phyloP scores from a whole-genome alignment of 2,329 filamentous ascomycete species.

The Apiospora aurea region DNA sequence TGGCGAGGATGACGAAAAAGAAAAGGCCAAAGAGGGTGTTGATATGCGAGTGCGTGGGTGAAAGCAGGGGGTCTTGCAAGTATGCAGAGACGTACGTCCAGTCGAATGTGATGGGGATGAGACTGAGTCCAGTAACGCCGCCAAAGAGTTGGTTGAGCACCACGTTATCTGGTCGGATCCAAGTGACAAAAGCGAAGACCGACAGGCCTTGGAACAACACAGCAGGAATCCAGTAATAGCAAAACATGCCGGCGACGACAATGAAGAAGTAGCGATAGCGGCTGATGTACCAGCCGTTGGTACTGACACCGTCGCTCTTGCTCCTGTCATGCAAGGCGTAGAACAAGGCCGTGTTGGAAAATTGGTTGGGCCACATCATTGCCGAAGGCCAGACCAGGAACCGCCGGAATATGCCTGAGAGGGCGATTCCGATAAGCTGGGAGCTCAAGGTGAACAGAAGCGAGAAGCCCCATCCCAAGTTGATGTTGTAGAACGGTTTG shows the following conservation, averaged over 20 bases:
- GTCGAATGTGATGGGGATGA: conserved; percentile 55
- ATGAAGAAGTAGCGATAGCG: conserved; percentile 55
- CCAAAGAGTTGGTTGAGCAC: conserved; percentile 59
- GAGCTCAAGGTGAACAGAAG: conserved; percentile 56
- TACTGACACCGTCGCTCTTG: conserved; percentile 47
- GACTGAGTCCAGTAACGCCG: conserved; percentile 49
- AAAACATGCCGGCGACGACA: conserved; percentile 50
- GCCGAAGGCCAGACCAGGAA: conserved; percentile 56
- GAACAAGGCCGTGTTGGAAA: conserved; percentile 57
- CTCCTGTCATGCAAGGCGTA: conserved; percentile 51
- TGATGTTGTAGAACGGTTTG: conserved; percentile 49
- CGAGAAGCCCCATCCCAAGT: conserved; percentile 56
- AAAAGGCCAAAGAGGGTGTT: conserved; percentile 52
- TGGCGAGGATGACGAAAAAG: conserved; percentile 49
- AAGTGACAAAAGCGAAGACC: conserved; percentile 55
- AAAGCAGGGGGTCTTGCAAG: conserved; percentile 43
- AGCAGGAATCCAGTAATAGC: conserved; percentile 62
- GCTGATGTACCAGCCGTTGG: conserved; percentile 53
- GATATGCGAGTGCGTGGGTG: conserved; percentile 47
- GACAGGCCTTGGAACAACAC: conserved; percentile 57
- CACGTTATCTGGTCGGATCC: conserved; percentile 55
- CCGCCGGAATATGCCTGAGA: conserved; percentile 57
- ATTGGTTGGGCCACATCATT: conserved; percentile 59
- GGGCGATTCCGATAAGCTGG: conserved; percentile 59
- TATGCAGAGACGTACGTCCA: conserved; percentile 48